Conservation (phyloP, 2,329 filamentous ascomycete species). For the Salinomyces thailandicus region DNA sequence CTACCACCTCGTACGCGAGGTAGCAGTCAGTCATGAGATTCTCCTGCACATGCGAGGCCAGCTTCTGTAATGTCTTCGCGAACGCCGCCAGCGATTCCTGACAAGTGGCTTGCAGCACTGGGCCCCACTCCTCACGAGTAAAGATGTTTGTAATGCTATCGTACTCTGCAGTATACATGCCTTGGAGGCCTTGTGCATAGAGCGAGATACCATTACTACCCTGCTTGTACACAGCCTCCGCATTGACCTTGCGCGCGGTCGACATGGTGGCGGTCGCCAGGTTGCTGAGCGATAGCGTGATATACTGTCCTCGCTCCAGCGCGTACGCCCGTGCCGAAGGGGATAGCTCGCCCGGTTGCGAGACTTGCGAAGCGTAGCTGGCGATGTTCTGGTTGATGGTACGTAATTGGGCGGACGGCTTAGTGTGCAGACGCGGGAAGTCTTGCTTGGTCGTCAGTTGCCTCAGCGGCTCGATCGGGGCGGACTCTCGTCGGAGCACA, state of each 20-base stretch:
- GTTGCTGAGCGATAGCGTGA: slow-evolving; percentile 73
- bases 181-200: slow-evolving; percentile 80
- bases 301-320: slow-evolving; percentile 74
- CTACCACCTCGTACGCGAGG: slow-evolving; percentile 87
- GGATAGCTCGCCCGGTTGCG: slow-evolving; percentile 19
- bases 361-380: slow-evolving; percentile 17
- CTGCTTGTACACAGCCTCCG: slow-evolving; percentile 73
- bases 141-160: slow-evolving; percentile 86
- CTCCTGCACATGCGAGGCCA: slow-evolving; percentile 79
- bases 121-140: slow-evolving; percentile 70
- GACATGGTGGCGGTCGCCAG: slow-evolving; percentile 72
- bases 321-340: slow-evolving; percentile 74
- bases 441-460: slow-evolving; percentile 71
- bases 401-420: slow-evolving; percentile 63
- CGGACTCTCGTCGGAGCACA: slow-evolving; percentile 66
- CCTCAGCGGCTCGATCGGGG: slow-evolving; percentile 76
- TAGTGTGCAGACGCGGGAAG: slow-evolving; percentile 70
- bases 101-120: slow-evolving; percentile 69
- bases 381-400: slow-evolving; percentile 55
- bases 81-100: slow-evolving; percentile 70
- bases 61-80: slow-evolving; percentile 71
- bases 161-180: slow-evolving; percentile 77
- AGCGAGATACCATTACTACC: slow-evolving; percentile 86
- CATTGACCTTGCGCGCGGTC: slow-evolving; percentile 61
- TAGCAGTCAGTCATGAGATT: slow-evolving; percentile 88